Conservation (phyloP, 2,329 filamentous ascomycete genomes). For the Ophiosphaerella herpotricha region DNA sequence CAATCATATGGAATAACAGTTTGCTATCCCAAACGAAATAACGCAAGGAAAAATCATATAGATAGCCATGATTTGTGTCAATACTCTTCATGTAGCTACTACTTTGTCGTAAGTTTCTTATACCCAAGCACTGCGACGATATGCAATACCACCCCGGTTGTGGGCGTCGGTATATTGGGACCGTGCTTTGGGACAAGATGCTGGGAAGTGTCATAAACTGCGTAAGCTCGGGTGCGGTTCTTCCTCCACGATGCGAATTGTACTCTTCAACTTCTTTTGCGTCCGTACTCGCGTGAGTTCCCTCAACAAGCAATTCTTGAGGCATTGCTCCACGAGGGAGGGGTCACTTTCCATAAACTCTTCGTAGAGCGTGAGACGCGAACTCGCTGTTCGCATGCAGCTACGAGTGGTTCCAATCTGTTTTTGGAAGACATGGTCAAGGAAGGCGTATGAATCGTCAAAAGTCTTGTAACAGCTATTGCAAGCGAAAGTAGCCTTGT, state of each 20-base stretch:
- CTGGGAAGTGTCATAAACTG: background rate
- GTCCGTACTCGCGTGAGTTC: slow-evolving; percentile 30
- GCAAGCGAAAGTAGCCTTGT: slow-evolving; percentile 39
- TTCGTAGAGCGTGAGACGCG: slow-evolving; percentile 19
- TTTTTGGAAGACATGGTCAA: slow-evolving; percentile 43
- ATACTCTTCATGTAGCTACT: no score
- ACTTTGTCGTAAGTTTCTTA: no score
- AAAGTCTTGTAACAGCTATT: slow-evolving; percentile 44
- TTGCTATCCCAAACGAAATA: no score
- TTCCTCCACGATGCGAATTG: slow-evolving; percentile 16
- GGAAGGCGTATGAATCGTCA: slow-evolving; percentile 41
- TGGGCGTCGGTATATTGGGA: no score
- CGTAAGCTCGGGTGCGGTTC: slow-evolving; percentile 12
- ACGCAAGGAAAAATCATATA: no score
- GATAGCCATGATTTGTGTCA: no score
- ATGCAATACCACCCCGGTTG: no score
- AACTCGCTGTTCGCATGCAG: slow-evolving; percentile 30
- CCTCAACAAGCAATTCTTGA: slow-evolving; percentile 38
- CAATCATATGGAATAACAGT: no score
- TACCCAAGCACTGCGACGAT: no score
- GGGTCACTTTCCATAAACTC: slow-evolving; percentile 27
- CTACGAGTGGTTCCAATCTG: slow-evolving; percentile 39
- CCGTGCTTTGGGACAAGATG: no score
- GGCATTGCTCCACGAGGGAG: slow-evolving; percentile 33
- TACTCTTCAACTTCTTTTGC: slow-evolving; percentile 17